These are phyloP conservation scores for Tetracladium setigerum DNA, from an alignment of 495 filamentous ascomycete genomes.

Conservation along the genomic window DNA sequence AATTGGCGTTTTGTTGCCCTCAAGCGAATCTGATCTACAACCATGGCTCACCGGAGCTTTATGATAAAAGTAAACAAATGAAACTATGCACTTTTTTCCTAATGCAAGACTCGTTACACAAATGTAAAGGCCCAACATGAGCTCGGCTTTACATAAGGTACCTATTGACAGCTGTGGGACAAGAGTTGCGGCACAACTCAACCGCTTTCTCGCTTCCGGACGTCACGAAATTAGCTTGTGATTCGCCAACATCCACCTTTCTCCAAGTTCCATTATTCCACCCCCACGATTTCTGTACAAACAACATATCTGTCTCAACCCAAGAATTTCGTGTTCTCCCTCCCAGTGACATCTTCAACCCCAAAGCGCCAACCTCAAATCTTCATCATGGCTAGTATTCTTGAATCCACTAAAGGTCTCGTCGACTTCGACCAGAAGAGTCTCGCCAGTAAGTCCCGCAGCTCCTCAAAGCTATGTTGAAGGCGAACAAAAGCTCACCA, in stretches of 20 bases:
- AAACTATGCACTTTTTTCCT: too few relatives aligned
- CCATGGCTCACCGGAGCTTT: too few relatives aligned
- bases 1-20: too few relatives aligned
- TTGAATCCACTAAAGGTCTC: constrained; percentile 29
- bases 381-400: constrained; percentile 25
- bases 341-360: not conserved
- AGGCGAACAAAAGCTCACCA: constrained; percentile 1
- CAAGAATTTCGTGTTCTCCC: not conserved
- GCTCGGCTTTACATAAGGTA: too few relatives aligned
- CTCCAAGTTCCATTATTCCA: not conserved
- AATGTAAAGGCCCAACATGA: too few relatives aligned
- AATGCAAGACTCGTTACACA: too few relatives aligned
- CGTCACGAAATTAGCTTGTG: constrained; percentile 12
- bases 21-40: too few relatives aligned
- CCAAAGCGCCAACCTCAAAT: not conserved
- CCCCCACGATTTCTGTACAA: not conserved
- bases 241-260: constrained; percentile 6
- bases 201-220: not conserved
- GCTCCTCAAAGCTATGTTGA: not conserved
- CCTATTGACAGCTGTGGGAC: too few relatives aligned
- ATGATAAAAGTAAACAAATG: too few relatives aligned
- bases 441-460: constrained; percentile 45
- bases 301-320: not conserved
- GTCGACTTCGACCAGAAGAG: constrained; percentile 60
- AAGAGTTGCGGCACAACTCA: too few relatives aligned